Conservation (phyloP, 208 protist species). For the Leishmania turanica region DNA sequence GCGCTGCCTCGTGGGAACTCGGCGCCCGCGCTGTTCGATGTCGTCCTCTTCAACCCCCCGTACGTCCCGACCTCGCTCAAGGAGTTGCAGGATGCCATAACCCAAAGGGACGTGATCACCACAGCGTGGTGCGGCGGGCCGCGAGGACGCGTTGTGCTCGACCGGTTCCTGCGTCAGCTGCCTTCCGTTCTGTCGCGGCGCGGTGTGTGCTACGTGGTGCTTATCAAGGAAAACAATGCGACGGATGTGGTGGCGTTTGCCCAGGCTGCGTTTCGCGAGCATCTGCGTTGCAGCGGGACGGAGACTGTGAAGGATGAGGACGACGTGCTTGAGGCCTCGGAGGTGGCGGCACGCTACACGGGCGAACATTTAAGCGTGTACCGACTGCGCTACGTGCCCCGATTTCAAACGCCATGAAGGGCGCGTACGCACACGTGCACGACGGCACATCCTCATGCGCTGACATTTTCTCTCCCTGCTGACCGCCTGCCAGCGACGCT, state of each 20-base stretch:
- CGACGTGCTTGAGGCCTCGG: slow-evolving; percentile 32
- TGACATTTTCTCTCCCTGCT: neutral
- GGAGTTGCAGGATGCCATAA: slow-evolving; percentile 66
- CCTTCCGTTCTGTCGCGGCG: slow-evolving; percentile 43
- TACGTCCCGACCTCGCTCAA: slow-evolving; percentile 88
- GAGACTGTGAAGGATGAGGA: slow-evolving; percentile 1
- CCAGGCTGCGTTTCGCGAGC: slow-evolving; percentile 41
- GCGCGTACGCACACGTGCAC: too few relatives aligned
- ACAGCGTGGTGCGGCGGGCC: slow-evolving; percentile 89
- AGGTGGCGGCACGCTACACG: slow-evolving; percentile 77
- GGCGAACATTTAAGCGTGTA: slow-evolving; percentile 81
- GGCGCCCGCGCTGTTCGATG: slow-evolving; percentile 43
- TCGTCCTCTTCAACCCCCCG: slow-evolving; percentile 89
- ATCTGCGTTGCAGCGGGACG: slow-evolving; percentile 18
- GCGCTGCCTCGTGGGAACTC: neutral
- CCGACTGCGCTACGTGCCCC: slow-evolving; percentile 34
- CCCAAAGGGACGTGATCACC: slow-evolving; percentile 60
- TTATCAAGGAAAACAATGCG: slow-evolving; percentile 84
- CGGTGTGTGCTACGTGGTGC: slow-evolving; percentile 74
- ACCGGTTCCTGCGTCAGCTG: slow-evolving; percentile 73
- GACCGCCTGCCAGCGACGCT: neutral
- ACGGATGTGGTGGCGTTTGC: slow-evolving; percentile 50
- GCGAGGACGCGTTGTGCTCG: slow-evolving; percentile 78
- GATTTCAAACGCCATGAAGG: neutral
- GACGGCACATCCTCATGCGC: neutral